phyloP scores from a whole-genome alignment of 202 grass and related monocot species.

The Setaria viridis region DNA sequence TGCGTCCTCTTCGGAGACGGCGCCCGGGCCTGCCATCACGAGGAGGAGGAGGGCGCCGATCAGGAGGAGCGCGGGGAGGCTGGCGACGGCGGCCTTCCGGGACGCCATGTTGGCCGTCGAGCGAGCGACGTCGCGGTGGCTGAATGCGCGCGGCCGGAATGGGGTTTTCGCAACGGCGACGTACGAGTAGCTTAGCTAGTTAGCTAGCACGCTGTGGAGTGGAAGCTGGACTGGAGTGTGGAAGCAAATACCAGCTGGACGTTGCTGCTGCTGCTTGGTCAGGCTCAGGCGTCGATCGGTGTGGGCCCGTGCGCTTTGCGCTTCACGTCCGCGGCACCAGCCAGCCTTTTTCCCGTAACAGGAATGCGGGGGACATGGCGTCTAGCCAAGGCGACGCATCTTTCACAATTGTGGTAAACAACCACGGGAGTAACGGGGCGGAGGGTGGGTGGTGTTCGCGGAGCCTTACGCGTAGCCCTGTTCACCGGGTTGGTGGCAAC shows the following conservation, averaged over 20 bases:
- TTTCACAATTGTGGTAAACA: neutral
- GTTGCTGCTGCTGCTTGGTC: conserved; percentile 2
- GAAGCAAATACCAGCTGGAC: neutral
- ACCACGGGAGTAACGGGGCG: neutral
- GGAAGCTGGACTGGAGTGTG: neutral
- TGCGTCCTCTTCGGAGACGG: neutral
- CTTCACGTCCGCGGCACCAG: neutral
- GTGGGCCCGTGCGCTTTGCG: neutral
- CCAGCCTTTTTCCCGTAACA: neutral
- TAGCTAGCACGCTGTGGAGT: neutral
- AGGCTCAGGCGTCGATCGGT: neutral
- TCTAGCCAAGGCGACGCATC: neutral
- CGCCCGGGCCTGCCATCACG: neutral
- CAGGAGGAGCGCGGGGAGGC: neutral
- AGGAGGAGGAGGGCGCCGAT: neutral
- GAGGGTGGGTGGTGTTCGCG: too few relatives aligned
- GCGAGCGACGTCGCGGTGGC: neutral
- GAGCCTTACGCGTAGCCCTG: too few relatives aligned
- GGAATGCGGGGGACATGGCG: neutral
- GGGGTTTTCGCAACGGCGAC: neutral
- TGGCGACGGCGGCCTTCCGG: neutral
- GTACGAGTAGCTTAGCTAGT: neutral
- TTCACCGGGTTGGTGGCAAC: too few relatives aligned
- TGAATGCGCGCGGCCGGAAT: neutral
- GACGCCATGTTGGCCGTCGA: neutral